Base-by-base conservation (phyloP, 331 rosid species). In the Malus hybrid region DNA sequence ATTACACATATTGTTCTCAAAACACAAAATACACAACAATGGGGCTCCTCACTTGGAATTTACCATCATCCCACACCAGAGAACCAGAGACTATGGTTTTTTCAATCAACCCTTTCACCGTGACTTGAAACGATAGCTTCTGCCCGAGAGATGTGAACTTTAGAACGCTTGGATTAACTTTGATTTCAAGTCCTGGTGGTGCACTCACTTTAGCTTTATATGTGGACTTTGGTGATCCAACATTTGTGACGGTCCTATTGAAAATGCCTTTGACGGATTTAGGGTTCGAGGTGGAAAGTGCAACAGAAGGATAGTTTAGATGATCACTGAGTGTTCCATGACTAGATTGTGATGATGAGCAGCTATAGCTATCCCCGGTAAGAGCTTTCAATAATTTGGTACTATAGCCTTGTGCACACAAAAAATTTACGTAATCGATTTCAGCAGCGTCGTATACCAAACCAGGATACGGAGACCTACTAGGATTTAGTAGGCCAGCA, bases 321-420 rank as follows among this genome's bases (percentile, higher is more conserved):
- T 57, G 6, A 3, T 57, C 63, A 29, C 44, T 28, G 22, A 3
- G 4, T 16, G 29, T 16, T 71, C 4, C 55, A 13, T 10, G 5
- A 20, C 24, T 24, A 3, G 24, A 29, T 6, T 55, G 68, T 60
- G 65, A 10, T 11, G 82, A 12, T 10, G 6, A 22, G 15, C 58
- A 30, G 14, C 64, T 24, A 24, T 24, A 24, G 24, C 24, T 78
- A 30, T 74, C 71, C 28, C 70, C 33, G 1, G 82, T 77, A 13
- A 80, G 12, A 11, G 14, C 20, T 15, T 15, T 61, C 19, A 77
- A 12, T 6, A 61, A 29, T 7, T 20, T 62, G 15, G 76, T 32
- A 30, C 28, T 53, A 44, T 82, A 82, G 10, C 85, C 85, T 10
- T 78, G 71, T 34, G 71, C 79, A 44, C 85, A 82, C 70, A 78